Conservation (phyloP, 1,284 basidiomycete species). For the Thelephora terrestris region DNA sequence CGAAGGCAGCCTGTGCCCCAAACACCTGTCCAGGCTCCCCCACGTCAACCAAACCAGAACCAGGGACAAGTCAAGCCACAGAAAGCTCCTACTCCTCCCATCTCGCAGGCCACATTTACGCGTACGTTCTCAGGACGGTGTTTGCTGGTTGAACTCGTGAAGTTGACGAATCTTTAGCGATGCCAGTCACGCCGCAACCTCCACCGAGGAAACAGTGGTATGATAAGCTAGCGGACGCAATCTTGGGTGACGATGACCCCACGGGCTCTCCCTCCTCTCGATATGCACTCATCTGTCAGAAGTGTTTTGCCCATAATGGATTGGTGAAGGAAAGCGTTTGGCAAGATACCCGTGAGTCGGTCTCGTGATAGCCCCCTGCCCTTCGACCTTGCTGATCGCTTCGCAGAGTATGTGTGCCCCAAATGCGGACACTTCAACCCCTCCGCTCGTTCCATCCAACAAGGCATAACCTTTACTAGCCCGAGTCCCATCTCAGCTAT, state of each 20-base stretch:
- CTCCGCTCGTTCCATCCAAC: conserved; percentile 33
- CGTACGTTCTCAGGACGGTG: conserved; percentile 12
- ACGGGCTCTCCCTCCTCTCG: conserved; percentile 41
- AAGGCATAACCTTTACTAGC: background rate
- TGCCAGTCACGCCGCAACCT: conserved; percentile 33
- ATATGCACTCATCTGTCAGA: conserved; percentile 91
- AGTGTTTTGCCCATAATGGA: conserved; percentile 92
- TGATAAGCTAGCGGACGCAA: conserved; percentile 78
- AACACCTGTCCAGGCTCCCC: conserved; percentile 15
- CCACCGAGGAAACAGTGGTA: conserved; percentile 77
- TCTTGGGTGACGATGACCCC: conserved; percentile 77
- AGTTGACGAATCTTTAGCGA: conserved; percentile 13
- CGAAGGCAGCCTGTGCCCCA: conserved; percentile 10
- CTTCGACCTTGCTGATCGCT: background rate
- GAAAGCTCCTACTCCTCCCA: conserved; percentile 12
- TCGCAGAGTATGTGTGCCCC: conserved; percentile 63
- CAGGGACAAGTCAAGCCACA: conserved; percentile 6
- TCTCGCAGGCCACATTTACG: conserved; percentile 14
- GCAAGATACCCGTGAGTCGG: conserved; percentile 75
- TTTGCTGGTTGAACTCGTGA: background rate
- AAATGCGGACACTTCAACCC: conserved; percentile 70
- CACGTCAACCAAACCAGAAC: conserved; percentile 10
- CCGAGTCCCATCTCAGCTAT: no score
- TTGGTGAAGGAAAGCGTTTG: conserved; percentile 84
- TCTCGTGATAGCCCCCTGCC: background rate